Percentiles rank a stretch among this genome's conserved stretches.
Evolutionary conservation across 2,329 filamentous ascomycete genomes (phyloP).

Genomic region (Colletotrichum tamarilloi): DNA sequence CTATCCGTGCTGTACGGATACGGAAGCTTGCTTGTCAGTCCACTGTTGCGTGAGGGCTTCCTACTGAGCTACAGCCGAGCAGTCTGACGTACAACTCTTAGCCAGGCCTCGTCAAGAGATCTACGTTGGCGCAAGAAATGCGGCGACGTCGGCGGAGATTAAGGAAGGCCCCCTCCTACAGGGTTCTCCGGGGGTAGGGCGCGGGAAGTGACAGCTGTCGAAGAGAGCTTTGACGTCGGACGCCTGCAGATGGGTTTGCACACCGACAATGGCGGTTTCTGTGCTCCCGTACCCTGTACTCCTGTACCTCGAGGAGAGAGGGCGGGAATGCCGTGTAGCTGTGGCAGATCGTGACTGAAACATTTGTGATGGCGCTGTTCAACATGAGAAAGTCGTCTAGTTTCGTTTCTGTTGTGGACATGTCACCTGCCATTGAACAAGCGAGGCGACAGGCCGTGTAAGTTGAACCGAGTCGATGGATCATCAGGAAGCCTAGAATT

Average conservation of each 20-base stretch:
- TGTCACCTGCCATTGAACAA: background rate
- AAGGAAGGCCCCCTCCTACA: conserved; percentile 20
- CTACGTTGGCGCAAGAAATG: background rate
- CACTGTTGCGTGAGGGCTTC: background rate
- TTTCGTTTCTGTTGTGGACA: background rate
- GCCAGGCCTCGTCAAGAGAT: background rate
- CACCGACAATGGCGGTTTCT: background rate
- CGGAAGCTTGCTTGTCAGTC: background rate
- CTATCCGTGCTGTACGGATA: too few relatives aligned
- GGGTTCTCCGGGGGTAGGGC: conserved; percentile 3
- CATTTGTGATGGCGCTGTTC: conserved; percentile 12
- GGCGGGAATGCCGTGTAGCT: conserved; percentile 21
- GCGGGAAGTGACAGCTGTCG: conserved; percentile 28
- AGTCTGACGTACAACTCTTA: background rate
- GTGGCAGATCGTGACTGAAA: conserved; percentile 16
- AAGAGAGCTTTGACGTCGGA: conserved; percentile 26
- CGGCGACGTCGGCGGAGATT: conserved; percentile 17
- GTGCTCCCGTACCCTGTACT: background rate
- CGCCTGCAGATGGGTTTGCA: conserved; percentile 10
- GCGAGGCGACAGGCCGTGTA: conserved; percentile 8
- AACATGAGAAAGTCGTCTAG: conserved; percentile 9
- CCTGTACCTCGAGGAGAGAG: background rate
- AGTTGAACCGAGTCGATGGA: background rate
- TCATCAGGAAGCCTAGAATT: background rate
- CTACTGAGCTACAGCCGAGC: background rate